Percentiles rank a stretch among this genome's conserved stretches.
Conservation (phyloP, 352 stramenopile species). For the Phytophthora ohioensis region DNA sequence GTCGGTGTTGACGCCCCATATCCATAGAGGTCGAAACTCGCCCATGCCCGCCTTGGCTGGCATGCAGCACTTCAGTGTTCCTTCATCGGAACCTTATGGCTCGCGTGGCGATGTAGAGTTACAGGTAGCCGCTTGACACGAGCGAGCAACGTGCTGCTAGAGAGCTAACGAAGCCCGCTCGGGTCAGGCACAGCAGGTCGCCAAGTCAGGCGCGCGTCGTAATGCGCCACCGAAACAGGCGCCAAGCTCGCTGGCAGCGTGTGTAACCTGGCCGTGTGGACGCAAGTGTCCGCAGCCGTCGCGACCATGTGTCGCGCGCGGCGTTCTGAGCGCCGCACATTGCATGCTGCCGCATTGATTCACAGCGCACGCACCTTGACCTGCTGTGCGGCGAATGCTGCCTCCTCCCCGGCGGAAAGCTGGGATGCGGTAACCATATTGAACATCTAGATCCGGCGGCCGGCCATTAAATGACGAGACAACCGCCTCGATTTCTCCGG, state of each 20-base stretch:
- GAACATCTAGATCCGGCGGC: not conserved
- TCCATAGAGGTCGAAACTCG: not conserved
- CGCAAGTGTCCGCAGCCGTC: conserved; percentile 23
- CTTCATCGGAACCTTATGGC: not conserved
- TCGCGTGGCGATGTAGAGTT: not conserved
- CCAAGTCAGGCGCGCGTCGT: not conserved
- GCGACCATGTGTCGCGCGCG: conserved; percentile 11
- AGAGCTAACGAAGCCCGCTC: not conserved
- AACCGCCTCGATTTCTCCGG: conserved; percentile 10
- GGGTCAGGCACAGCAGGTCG: conserved; percentile 14
- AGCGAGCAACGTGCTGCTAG: not conserved
- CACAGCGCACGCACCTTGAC: conserved; percentile 1
- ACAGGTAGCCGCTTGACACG: not conserved
- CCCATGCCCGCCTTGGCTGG: not conserved
- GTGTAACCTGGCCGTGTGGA: conserved; percentile 17
- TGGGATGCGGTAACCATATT: conserved; percentile 24
- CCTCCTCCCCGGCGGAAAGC: conserved; percentile 1
- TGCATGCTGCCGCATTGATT: conserved; percentile 7
- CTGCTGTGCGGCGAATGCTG: conserved; percentile 5
- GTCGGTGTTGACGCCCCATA: not conserved
- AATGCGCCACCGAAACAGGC: conserved; percentile 25
- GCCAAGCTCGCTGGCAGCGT: conserved; percentile 12
- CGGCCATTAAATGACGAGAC: conserved; percentile 8
- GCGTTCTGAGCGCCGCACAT: conserved; percentile 24
- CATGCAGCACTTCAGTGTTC: not conserved